A percentile compares a stretch with the other conserved stretches of the same genome.
Evolutionary conservation across 148 eudicot genomes (phyloP).

Genomic region (Nepenthes mirabilis): DNA sequence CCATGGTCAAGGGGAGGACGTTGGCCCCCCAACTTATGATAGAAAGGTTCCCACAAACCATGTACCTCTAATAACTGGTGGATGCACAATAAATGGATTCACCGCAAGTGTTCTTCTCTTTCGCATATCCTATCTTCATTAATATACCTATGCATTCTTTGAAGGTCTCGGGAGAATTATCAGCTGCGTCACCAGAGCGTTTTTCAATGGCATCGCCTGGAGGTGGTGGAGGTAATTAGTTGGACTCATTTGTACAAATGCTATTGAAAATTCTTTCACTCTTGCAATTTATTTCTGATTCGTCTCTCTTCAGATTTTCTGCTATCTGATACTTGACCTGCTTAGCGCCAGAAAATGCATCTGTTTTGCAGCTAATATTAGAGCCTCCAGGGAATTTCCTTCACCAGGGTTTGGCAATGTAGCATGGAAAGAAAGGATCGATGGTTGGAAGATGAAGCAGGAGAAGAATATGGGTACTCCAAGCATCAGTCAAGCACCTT

Average conservation of each 20-base stretch:
- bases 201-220: constrained; percentile 29
- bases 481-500: constrained; percentile 39
- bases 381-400: constrained; percentile 35
- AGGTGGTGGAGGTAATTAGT: constrained; percentile 20
- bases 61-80: constrained; percentile 30
- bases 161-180: constrained; percentile 32
- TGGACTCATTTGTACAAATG: neutral
- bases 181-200: constrained; percentile 33
- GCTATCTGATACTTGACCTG: neutral
- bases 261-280: no score
- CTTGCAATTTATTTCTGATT: neutral
- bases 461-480: constrained; percentile 31
- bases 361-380: constrained; percentile 24
- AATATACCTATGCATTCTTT: neutral
- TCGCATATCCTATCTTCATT: neutral
- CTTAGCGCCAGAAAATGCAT: neutral
- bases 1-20: constrained; percentile 22
- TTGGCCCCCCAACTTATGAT: constrained; percentile 26
- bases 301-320: neutral
- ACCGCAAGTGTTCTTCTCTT: neutral
- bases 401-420: constrained; percentile 40
- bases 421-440: constrained; percentile 40
- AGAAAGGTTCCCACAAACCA: constrained; percentile 22
- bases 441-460: constrained; percentile 40
- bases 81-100: constrained; percentile 14